Conservation (phyloP, 2,329 filamentous ascomycete genomes). For the Tolypocladium cylindrosporum region DNA sequence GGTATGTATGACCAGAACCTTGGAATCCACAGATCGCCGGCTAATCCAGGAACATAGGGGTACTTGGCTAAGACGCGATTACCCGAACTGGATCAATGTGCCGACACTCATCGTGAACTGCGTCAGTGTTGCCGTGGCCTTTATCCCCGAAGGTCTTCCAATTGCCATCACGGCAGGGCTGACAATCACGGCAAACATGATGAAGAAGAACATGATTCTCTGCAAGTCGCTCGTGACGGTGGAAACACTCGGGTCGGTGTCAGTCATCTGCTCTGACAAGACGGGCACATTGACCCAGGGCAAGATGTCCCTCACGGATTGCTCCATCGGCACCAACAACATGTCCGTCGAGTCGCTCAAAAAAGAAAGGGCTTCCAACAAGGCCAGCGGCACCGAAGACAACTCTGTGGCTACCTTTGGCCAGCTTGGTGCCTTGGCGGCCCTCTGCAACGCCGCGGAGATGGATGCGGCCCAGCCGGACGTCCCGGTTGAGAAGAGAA, state of each 20-base stretch:
- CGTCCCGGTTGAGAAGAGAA: slow-evolving; percentile 48
- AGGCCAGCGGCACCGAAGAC: slow-evolving; percentile 13
- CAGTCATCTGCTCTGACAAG: slow-evolving; percentile 68
- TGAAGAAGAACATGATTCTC: slow-evolving; percentile 66
- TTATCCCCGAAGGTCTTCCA: slow-evolving; percentile 65
- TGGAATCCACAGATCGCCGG: not conserved
- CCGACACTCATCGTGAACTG: slow-evolving; percentile 63
- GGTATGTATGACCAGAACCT: slow-evolving; percentile 32
- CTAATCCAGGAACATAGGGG: slow-evolving; percentile 35
- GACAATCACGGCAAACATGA: slow-evolving; percentile 67
- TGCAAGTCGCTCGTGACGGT: slow-evolving; percentile 75
- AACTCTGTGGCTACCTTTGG: slow-evolving; percentile 29
- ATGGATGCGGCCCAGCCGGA: slow-evolving; percentile 58
- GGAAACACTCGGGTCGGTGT: slow-evolving; percentile 64
- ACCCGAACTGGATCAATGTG: slow-evolving; percentile 64
- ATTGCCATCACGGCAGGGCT: slow-evolving; percentile 61
- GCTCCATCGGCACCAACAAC: slow-evolving; percentile 42
- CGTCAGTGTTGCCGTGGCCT: slow-evolving; percentile 63
- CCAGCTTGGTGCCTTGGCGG: slow-evolving; percentile 51
- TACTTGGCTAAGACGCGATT: slow-evolving; percentile 54
- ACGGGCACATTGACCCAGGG: slow-evolving; percentile 64
- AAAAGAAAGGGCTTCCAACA: slow-evolving; percentile 22
- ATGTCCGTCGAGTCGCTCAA: slow-evolving; percentile 41
- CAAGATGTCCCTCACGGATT: slow-evolving; percentile 64
- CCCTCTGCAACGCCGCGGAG: slow-evolving; percentile 65